Percentiles rank a stretch among this genome's conserved stretches.
phyloP scores from a whole-genome alignment of 2,329 filamentous ascomycete species.

The Leptosphaerulina australis region DNA sequence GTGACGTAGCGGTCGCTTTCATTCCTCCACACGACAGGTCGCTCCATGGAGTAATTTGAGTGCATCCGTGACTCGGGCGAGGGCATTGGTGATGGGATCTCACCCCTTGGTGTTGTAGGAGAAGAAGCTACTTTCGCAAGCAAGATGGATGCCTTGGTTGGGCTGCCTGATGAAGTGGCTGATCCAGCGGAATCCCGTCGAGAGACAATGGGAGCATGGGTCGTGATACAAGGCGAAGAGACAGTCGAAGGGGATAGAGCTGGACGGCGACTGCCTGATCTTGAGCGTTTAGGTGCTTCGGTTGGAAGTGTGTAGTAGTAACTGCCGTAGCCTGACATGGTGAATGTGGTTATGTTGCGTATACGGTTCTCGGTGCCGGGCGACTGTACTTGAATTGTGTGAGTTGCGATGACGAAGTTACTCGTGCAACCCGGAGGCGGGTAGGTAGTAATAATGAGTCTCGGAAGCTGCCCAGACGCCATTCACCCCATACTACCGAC shows the following conservation, averaged over 20 bases:
- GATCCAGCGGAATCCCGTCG: constrained; percentile 48
- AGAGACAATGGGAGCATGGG: constrained; percentile 48
- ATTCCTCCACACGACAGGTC: constrained; percentile 44
- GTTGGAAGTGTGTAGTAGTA: constrained; percentile 50
- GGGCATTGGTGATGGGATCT: constrained; percentile 40
- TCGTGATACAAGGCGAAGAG: constrained; percentile 53
- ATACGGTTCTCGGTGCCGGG: constrained; percentile 20
- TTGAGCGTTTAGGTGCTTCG: constrained; percentile 42
- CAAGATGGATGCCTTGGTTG: constrained; percentile 50
- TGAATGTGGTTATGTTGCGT: constrained; percentile 25
- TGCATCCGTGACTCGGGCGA: constrained; percentile 39
- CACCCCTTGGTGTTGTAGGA: constrained; percentile 47
- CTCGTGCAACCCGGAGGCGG: constrained; percentile 14
- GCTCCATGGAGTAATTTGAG: constrained; percentile 37
- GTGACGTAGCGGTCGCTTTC: constrained; percentile 48
- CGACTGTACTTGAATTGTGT: constrained; percentile 22
- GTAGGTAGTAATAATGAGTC: constrained; percentile 42
- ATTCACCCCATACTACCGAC: constrained; percentile 48
- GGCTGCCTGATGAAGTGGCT: constrained; percentile 44
- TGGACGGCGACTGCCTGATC: constrained; percentile 49
- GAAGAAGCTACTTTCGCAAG: constrained; percentile 54
- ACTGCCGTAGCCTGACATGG: constrained; percentile 44
- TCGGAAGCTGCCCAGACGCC: constrained; percentile 43
- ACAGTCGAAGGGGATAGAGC: constrained; percentile 55
- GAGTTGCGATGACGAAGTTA: constrained; percentile 22